phyloP scores from a whole-genome alignment of 345 rosid species.

The Euclidium syriacum region DNA sequence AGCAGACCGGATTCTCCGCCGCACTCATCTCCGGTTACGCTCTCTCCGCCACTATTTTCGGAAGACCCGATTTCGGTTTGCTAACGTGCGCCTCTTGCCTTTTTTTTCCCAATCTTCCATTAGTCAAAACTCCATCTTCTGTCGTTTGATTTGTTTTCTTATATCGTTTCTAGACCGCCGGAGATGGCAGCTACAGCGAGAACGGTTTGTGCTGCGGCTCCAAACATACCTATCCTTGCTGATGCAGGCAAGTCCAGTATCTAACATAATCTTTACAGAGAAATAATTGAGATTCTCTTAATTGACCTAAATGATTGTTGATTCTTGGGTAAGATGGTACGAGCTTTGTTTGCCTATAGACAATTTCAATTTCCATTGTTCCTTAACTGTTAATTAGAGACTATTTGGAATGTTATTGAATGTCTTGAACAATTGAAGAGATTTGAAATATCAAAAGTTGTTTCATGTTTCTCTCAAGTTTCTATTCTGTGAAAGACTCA shows the following conservation, averaged over 20 bases:
- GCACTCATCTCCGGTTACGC: slow-evolving; percentile 50
- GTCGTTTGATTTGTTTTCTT: slow-evolving; percentile 1
- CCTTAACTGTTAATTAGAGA: background rate
- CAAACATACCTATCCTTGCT: slow-evolving; percentile 33
- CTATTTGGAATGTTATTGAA: background rate
- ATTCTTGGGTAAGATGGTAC: background rate
- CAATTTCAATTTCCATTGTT: background rate
- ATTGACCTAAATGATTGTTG: background rate
- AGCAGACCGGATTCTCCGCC: slow-evolving; percentile 44
- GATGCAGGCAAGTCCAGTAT: slow-evolving; percentile 35
- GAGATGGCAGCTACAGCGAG: slow-evolving; percentile 51
- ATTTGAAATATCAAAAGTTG: background rate
- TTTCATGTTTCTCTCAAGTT: background rate
- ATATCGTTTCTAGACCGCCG: slow-evolving; percentile 33
- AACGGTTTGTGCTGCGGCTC: slow-evolving; percentile 42
- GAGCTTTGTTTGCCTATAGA: no score
- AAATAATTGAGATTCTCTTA: no score
- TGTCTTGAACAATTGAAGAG: background rate
- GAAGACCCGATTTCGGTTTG: slow-evolving; percentile 53
- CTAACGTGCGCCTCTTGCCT: slow-evolving; percentile 28
- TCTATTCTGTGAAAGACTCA: background rate
- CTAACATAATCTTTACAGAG: no score
- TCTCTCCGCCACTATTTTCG: slow-evolving; percentile 44
- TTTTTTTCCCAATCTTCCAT: background rate
- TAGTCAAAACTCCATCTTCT: background rate